Evolutionary conservation across 768 basidiomycete genomes (phyloP).

Genomic region (Chalciporus sphaerocephalus): DNA sequence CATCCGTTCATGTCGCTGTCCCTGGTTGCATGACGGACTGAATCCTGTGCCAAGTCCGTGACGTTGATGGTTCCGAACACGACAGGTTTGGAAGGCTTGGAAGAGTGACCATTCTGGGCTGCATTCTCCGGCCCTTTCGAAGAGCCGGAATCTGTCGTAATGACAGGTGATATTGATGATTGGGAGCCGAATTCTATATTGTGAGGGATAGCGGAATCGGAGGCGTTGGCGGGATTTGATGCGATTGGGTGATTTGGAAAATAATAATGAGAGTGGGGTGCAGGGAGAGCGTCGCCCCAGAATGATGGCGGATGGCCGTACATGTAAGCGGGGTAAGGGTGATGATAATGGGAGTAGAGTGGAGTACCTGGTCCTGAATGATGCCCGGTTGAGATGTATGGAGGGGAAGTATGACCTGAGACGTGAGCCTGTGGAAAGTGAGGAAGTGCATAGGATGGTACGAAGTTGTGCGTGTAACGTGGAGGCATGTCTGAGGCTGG

Average conservation of each 20-base stretch:
- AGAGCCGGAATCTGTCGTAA: constrained; percentile 11
- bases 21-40: not conserved
- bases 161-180: constrained; percentile 3
- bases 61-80: constrained; percentile 51
- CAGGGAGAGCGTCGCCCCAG: constrained; percentile 32
- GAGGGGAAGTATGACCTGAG: constrained; percentile 24
- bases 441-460: constrained; percentile 15
- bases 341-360: constrained; percentile 34
- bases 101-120: constrained; percentile 6
- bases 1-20: constrained; percentile 5
- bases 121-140: constrained; percentile 3
- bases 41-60: constrained; percentile 18
- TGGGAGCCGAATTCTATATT: constrained; percentile 18
- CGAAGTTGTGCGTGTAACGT: constrained; percentile 13
- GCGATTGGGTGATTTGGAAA: constrained; percentile 17
- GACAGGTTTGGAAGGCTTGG: constrained; percentile 29
- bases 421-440: constrained; percentile 16
- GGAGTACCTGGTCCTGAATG: constrained; percentile 31
- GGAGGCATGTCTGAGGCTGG: constrained; percentile 23
- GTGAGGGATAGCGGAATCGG: constrained; percentile 10
- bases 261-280: constrained; percentile 10
- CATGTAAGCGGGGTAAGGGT: constrained; percentile 31
- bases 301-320: constrained; percentile 37
- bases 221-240: constrained; percentile 6
- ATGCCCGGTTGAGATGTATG: constrained; percentile 16